Percentiles rank a stretch among this genome's conserved stretches.
phyloP scores from a whole-genome alignment of 805 yeast species.

The Torulaspora microellipsoides region DNA sequence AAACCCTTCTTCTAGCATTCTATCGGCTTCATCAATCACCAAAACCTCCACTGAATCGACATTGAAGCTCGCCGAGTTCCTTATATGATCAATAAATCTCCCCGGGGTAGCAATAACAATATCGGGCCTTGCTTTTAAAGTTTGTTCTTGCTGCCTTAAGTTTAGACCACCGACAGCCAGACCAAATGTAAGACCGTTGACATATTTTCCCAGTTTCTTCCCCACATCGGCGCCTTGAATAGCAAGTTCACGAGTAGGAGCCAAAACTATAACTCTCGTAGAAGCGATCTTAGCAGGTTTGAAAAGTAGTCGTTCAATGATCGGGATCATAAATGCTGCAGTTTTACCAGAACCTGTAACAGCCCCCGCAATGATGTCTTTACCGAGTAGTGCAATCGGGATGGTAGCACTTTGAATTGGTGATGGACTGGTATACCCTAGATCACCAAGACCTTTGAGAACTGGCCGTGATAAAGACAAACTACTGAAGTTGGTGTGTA shows the following conservation, averaged over 20 bases:
- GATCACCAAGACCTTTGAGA: slow-evolving; percentile 69
- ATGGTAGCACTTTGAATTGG: slow-evolving; percentile 92
- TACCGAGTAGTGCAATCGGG: slow-evolving; percentile 89
- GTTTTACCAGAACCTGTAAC: slow-evolving; percentile 99
- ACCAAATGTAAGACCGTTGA: slow-evolving; percentile 76
- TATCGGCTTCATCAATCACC: slow-evolving; percentile 96
- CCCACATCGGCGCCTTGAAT: slow-evolving; percentile 96
- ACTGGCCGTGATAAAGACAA: slow-evolving; percentile 86
- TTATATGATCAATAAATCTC: slow-evolving; percentile 92
- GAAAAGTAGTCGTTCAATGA: slow-evolving; percentile 83
- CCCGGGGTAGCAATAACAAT: slow-evolving; percentile 98
- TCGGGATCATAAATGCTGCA: slow-evolving; percentile 96
- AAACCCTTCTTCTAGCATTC: slow-evolving; percentile 99
- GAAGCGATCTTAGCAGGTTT: slow-evolving; percentile 83
- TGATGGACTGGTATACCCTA: slow-evolving; percentile 85
- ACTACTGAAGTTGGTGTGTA: slow-evolving; percentile 65
- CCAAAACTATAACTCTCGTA: slow-evolving; percentile 82
- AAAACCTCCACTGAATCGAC: slow-evolving; percentile 89
- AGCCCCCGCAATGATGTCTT: slow-evolving; percentile 98
- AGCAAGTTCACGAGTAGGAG: slow-evolving; percentile 98
- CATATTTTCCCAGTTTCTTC: slow-evolving; percentile 71
- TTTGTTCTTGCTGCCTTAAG: slow-evolving; percentile 92
- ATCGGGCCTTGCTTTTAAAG: slow-evolving; percentile 88
- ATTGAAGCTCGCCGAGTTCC: slow-evolving; percentile 89
- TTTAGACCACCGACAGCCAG: slow-evolving; percentile 98